Conservation (phyloP, 805 yeast species). For the Myxozyma melibiosi region DNA sequence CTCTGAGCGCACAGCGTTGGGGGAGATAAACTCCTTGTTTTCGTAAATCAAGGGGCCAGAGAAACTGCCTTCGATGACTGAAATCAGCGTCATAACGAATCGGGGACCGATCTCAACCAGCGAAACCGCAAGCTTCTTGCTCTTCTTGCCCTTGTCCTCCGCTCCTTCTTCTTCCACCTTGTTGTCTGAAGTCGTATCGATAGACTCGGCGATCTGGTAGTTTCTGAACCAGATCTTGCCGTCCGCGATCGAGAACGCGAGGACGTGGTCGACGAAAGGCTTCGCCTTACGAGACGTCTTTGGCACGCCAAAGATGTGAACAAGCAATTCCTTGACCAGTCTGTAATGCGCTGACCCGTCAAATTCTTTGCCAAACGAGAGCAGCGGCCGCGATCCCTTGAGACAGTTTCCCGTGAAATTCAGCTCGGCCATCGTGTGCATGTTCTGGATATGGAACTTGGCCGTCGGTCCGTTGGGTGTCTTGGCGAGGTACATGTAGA, state of each 20-base stretch:
- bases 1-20: conserved; percentile 93
- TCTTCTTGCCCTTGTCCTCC: conserved; percentile 36
- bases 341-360: conserved; percentile 66
- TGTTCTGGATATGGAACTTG: conserved; percentile 88
- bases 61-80: conserved; percentile 92
- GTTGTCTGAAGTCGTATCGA: conserved; percentile 44
- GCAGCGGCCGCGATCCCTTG: conserved; percentile 90
- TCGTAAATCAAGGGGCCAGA: conserved; percentile 98
- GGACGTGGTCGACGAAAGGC: conserved; percentile 93
- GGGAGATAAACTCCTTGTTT: conserved; percentile 94
- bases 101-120: conserved; percentile 96
- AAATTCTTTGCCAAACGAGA: conserved; percentile 84
- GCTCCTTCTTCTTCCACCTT: conserved; percentile 50
- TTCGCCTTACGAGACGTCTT: conserved; percentile 88
- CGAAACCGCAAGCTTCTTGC: conserved; percentile 60
- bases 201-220: conserved; percentile 79
- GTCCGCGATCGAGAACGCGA: conserved; percentile 90
- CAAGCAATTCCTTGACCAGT: conserved; percentile 79
- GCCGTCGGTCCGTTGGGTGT: conserved; percentile 98
- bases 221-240: conserved; percentile 94
- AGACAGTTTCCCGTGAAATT: conserved; percentile 96
- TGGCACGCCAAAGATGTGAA: conserved; percentile 91
- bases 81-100: conserved; percentile 86
- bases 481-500: conserved; percentile 91
- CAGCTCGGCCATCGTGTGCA: conserved; percentile 93